Evolutionary conservation across 345 rosid species (phyloP), one percentile per base, ranked within the genome.

Genomic region (Eucalyptus fibrosa): DNA sequence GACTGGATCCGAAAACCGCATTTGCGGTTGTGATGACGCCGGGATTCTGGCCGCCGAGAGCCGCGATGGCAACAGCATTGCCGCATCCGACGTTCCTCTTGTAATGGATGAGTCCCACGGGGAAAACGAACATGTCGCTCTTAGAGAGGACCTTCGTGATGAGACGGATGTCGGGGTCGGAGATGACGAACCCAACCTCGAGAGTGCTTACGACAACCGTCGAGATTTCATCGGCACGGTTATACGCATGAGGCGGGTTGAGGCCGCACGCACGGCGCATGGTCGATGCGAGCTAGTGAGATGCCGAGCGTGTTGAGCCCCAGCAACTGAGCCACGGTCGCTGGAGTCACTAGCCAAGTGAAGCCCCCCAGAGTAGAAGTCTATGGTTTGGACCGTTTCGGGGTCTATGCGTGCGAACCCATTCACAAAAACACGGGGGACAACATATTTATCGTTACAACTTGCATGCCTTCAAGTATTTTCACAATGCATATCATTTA

Each of bases 111-210:
- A 92, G 91, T 32, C 92, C 92, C 37, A 87, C 5, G 0, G 91
- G 91, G 80, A 89, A 91, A 15, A 91, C 90, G 30, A 91, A 90
- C 86, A 87, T 72, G 51, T 92, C 91, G 16, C 91, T 90, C 88
- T 89, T 87, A 3, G 86, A 12, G 30, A 91, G 89, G 12, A 89
- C 88, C 90, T 89, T 91, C 1, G 89, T 50, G 26, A 91, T 87
- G 83, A 91, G 88, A 26, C 50, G 28, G 37, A 77, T 91, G 1
- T 88, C 85, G 1, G 92, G 90, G 88, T 72, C 53, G 8, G 92
- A 91, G 11, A 90, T 91, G 53, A 91, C 89, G 81, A 89, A 90
- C 4, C 93, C 91, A 16, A 85, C 89, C 1, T 55, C 40, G 6
- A 92, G 86, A 51, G 44, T 90, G 37, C 92, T 90, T 37, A 90